Conservation (phyloP, 129 eudicot genomes). For the Flaveria linearis region DNA sequence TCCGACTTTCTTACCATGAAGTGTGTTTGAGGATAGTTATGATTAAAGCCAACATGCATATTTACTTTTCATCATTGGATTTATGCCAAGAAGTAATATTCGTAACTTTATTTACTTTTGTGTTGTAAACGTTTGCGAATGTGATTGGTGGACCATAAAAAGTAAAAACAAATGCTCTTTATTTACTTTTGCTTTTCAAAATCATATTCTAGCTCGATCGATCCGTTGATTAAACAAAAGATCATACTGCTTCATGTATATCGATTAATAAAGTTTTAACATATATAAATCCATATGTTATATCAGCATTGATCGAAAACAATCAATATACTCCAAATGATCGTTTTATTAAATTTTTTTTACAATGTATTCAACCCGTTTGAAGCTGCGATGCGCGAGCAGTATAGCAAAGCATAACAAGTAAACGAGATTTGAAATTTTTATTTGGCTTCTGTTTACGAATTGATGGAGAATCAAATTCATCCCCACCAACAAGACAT, state of each 20-base stretch:
- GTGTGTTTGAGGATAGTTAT: neutral
- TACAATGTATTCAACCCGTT: conserved; percentile 22
- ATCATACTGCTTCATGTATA: neutral
- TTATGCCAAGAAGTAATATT: neutral
- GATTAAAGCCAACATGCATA: neutral
- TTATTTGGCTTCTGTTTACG: conserved; percentile 42
- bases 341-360: neutral
- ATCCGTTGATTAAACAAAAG: neutral
- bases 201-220: neutral
- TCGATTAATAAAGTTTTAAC: too few relatives aligned
- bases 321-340: neutral
- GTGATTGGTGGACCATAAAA: conserved; percentile 14
- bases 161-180: conserved; percentile 9
- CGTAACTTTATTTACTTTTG: conserved; percentile 8
- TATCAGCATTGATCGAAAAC: neutral
- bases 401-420: conserved; percentile 6
- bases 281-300: too few relatives aligned
- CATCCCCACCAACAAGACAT: conserved; percentile 47
- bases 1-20: neutral
- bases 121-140: conserved; percentile 19
- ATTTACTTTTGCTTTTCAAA: neutral
- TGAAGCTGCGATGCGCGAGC: conserved; percentile 17
- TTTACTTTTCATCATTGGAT: neutral
- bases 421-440: conserved; percentile 25
- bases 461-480: conserved; percentile 37